phyloP scores from a whole-genome alignment of 352 stramenopile species.

The Pythium rhizo-oryzae region DNA sequence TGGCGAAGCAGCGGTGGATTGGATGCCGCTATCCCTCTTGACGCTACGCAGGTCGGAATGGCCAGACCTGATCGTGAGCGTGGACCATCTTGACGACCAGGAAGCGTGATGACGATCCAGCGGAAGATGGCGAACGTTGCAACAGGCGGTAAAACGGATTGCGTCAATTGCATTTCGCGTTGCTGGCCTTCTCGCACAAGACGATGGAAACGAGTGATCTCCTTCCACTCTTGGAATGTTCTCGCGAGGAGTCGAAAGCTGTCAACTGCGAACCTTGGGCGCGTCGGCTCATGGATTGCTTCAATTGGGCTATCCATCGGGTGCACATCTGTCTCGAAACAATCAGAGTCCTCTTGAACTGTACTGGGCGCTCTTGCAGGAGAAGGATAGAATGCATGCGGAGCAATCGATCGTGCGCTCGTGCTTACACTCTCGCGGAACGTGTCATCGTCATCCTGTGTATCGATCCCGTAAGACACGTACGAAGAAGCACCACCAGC shows the following conservation, averaged over 20 bases:
- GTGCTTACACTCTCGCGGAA: constrained; percentile 2
- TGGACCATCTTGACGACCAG: constrained; percentile 24
- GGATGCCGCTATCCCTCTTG: constrained; percentile 8
- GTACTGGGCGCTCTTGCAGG: background rate
- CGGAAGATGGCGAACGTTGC: constrained; percentile 50
- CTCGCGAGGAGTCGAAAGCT: constrained; percentile 36
- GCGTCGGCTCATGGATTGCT: background rate
- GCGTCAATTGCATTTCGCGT: constrained; percentile 29
- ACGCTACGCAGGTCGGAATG: constrained; percentile 38
- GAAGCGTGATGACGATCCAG: constrained; percentile 47
- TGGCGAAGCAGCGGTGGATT: constrained; percentile 16
- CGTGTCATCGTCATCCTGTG: background rate
- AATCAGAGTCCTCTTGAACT: background rate
- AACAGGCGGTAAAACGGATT: constrained; percentile 31
- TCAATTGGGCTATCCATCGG: background rate
- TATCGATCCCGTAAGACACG: background rate
- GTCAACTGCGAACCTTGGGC: background rate
- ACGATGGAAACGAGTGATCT: constrained; percentile 35
- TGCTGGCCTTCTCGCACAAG: constrained; percentile 34
- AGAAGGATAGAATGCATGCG: constrained; percentile 7
- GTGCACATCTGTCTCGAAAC: background rate
- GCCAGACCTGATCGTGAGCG: constrained; percentile 22
- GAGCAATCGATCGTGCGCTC: constrained; percentile 2
- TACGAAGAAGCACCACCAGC: background rate
- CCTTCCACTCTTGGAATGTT: constrained; percentile 52